These are phyloP conservation scores for Centella asiatica DNA, from an alignment of 129 eudicot genomes.

Conservation along the genomic window DNA sequence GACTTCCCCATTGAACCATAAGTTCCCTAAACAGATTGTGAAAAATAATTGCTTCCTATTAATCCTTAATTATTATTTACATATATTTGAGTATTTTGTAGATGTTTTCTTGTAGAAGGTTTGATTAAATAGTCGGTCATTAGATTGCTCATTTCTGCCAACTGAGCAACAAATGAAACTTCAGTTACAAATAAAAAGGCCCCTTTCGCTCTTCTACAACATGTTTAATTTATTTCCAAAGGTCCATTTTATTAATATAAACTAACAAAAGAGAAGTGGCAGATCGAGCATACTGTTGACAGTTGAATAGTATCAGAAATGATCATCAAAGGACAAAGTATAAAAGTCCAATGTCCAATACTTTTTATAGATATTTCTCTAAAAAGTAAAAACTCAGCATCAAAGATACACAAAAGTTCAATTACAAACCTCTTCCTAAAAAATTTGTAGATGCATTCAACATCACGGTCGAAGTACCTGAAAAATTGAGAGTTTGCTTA, in stretches of 20 bases:
- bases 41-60: too few species aligned
- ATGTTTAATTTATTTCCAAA: too few species aligned
- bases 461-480: slow-evolving; percentile 92
- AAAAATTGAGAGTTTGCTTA: slow-evolving; percentile 7
- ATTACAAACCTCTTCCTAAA: slow-evolving; percentile 54
- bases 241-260: not conserved
- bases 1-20: too few species aligned
- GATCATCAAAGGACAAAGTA: not conserved
- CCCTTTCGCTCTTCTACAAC: too few species aligned
- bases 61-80: too few species aligned
- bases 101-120: too few species aligned
- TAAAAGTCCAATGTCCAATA: not conserved
- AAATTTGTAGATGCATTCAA: slow-evolving; percentile 79
- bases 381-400: not conserved
- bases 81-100: too few species aligned
- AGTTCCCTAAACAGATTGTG: too few species aligned
- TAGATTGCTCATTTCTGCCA: too few species aligned
- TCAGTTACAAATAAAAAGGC: too few species aligned
- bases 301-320: not conserved
- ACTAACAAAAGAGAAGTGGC: not conserved
- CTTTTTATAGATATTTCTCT: not conserved
- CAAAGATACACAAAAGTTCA: not conserved
- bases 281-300: not conserved
- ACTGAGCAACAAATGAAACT: too few species aligned
- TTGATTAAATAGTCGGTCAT: too few species aligned